These are phyloP conservation scores for Pisolithus albus DNA, from an alignment of 768 basidiomycete genomes.

Conservation along the genomic window DNA sequence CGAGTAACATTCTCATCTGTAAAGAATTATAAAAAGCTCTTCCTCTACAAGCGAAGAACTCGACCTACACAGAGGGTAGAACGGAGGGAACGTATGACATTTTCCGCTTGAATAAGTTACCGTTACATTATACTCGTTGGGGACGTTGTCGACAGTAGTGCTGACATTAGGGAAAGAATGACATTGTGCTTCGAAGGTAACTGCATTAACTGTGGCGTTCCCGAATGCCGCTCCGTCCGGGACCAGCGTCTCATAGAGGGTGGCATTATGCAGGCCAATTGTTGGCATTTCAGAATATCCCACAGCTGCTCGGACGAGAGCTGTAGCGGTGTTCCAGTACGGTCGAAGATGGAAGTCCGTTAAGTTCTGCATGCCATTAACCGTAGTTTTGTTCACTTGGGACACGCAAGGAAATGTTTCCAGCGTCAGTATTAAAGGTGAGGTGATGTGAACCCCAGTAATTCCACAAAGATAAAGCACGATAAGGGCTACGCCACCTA, in stretches of 20 bases:
- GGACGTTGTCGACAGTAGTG: background rate
- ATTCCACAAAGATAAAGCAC: constrained; percentile 1
- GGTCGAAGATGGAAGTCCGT: background rate
- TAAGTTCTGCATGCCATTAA: constrained; percentile 1
- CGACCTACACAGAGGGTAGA: background rate
- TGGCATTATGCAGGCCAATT: background rate
- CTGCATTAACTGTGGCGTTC: constrained; percentile 3
- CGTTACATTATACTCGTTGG: background rate
- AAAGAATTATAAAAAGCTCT: too few species aligned
- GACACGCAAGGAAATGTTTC: background rate
- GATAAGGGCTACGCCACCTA: background rate
- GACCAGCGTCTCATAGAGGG: constrained; percentile 4
- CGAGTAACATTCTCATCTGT: too few species aligned
- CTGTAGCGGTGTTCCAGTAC: background rate
- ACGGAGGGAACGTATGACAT: background rate
- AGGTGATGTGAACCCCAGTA: constrained; percentile 4
- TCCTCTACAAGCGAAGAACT: too few species aligned
- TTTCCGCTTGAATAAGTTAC: background rate
- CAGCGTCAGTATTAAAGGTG: constrained; percentile 2
- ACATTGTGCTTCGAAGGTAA: background rate
- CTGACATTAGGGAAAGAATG: background rate
- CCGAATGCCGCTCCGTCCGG: background rate
- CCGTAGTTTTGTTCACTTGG: background rate
- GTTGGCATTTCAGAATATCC: background rate
- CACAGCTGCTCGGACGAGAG: background rate